Base-by-base conservation (phyloP, 257 asterid genomes). In the Solanum lignicaule region DNA sequence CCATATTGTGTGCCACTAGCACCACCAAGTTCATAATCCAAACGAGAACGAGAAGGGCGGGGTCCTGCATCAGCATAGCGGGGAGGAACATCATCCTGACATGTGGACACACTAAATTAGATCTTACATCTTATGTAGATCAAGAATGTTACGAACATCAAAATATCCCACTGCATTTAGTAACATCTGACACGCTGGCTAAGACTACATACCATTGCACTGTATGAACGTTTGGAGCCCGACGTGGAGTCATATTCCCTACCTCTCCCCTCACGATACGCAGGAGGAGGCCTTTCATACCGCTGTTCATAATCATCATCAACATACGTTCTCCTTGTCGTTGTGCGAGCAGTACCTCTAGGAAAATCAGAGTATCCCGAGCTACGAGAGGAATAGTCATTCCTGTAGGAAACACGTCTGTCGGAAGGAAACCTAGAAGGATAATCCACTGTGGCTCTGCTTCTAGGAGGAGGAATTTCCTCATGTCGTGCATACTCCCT, bases 221-320 rank as follows among this genome's bases (percentile, higher is more conserved):
- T 46, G 87, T 95, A 97, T 41, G 99, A 90, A 71, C 99, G 99
- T 90, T 97, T 97, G 86, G 99, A 94, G 62, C 99, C 99, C 87
- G 98, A 88, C 71, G 94, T 72, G 41, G 98, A 85, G 52, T 92
- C 98, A 76, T 94, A 97, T 84, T 97, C 98, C 36, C 93, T 95
- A 29, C 93, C 95, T 48, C 96, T 97, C 9, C 89, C 92, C 89
- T 96, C 99, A 23, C 94, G 95, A 89, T 95, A 96, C 36, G 91
- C 82, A 81, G 96, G 93, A 91, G 94, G 98, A 9, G 97, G 98
- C 93, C 98, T 94, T 89, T 95, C 98, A 88, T 93, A 95, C 92
- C 98, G 92, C 83, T 92, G 98, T 83, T 90, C 92, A 88, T 95
- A 96, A 25, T 93, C 92, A 90, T 96, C 98, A 83, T 97, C 99